A percentile compares a stretch with the other conserved stretches of the same genome.
These are phyloP conservation scores for Fusarium metavorans DNA, from an alignment of 2,329 filamentous ascomycete species.

Conservation along the genomic window DNA sequence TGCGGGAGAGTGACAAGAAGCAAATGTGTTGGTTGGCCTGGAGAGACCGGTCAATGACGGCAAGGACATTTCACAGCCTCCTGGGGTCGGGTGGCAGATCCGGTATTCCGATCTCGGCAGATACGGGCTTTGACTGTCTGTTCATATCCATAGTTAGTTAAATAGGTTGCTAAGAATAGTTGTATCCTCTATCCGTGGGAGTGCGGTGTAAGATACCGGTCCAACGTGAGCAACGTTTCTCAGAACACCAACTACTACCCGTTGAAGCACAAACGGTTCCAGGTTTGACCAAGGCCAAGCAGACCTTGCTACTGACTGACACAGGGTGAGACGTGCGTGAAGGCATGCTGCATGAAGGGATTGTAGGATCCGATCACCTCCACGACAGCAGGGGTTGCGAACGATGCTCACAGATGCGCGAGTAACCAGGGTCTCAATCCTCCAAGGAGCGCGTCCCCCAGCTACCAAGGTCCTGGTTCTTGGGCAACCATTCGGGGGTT, in stretches of 20 bases:
- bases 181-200: not conserved
- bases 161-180: not conserved
- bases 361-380: not conserved
- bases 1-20: not conserved
- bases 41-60: slow-evolving; percentile 5
- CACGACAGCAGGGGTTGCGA: not conserved
- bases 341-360: not conserved
- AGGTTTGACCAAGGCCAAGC: not conserved
- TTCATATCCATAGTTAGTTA: not conserved
- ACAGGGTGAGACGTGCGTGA: not conserved
- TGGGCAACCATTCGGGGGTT: not conserved
- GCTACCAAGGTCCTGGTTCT: slow-evolving; percentile 31
- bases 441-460: not conserved
- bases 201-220: not conserved
- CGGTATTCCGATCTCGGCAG: slow-evolving; percentile 8
- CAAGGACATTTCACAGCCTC: not conserved
- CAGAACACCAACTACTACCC: not conserved
- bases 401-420: not conserved
- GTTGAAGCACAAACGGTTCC: not conserved
- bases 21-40: slow-evolving; percentile 2
- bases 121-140: not conserved
- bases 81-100: not conserved
- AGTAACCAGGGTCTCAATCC: not conserved
- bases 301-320: not conserved
- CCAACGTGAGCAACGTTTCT: not conserved